These are phyloP conservation scores for Zhuliangozyma blackwelliae DNA, from an alignment of 1,139 yeast species.

Conservation along the genomic window DNA sequence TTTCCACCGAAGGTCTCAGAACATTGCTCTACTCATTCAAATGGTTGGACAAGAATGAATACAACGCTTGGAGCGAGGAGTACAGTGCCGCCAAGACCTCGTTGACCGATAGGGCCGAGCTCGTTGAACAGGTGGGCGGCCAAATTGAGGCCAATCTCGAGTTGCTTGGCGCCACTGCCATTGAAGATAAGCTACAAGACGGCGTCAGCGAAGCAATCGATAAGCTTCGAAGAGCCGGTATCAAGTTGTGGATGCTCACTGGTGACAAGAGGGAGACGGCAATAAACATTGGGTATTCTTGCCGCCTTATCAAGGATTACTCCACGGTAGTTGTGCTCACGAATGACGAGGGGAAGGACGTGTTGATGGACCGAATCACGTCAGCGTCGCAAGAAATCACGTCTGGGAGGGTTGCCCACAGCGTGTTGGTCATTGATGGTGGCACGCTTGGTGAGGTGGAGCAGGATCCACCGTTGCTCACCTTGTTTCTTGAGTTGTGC, in stretches of 20 bases:
- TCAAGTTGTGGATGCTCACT: conserved; percentile 95
- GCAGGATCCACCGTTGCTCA: conserved; percentile 62
- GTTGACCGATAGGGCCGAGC: conserved; percentile 57
- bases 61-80: conserved; percentile 59
- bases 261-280: conserved; percentile 99
- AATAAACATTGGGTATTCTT: conserved; percentile 91
- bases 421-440: conserved; percentile 93
- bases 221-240: conserved; percentile 86
- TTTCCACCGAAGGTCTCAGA: conserved; percentile 90
- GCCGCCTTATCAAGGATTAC: conserved; percentile 87
- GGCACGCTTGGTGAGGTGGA: conserved; percentile 72
- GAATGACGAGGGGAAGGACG: conserved; percentile 50
- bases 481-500: conserved; percentile 78
- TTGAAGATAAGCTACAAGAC: conserved; percentile 92
- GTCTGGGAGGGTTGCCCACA: conserved; percentile 78
- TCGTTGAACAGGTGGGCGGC: conserved; percentile 72
- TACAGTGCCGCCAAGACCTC: conserved; percentile 79
- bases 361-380: conserved; percentile 51
- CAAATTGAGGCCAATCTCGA: conserved; percentile 62
- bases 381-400: conserved; percentile 58
- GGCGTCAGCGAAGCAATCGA: conserved; percentile 96
- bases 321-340: conserved; percentile 81
- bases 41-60: conserved; percentile 61
- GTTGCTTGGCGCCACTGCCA: conserved; percentile 89
- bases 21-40: conserved; percentile 80